Evolutionary conservation across 2,329 filamentous ascomycete genomes (phyloP).

Genomic region (Tetracladium maxilliforme): DNA sequence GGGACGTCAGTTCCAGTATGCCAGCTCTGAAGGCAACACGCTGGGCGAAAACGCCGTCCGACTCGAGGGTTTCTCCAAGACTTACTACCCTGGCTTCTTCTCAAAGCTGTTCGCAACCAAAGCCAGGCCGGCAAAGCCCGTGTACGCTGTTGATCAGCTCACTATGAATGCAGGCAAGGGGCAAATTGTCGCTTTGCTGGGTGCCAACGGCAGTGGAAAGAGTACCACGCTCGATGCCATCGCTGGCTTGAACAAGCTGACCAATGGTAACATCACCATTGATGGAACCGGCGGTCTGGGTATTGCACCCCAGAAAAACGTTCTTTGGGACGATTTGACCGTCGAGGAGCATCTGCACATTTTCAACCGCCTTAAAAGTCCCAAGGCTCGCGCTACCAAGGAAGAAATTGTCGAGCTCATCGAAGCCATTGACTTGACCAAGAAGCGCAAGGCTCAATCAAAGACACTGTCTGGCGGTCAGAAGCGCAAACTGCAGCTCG

Average conservation of each 20-base stretch:
- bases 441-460: constrained; percentile 57
- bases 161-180: constrained; percentile 59
- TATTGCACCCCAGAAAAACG: constrained; percentile 85
- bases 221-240: constrained; percentile 82
- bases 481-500: constrained; percentile 81
- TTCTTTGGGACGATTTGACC: constrained; percentile 80
- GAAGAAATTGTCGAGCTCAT: constrained; percentile 50
- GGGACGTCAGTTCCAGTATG: constrained; percentile 30
- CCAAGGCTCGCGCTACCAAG: constrained; percentile 35
- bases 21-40: constrained; percentile 9
- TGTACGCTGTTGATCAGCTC: constrained; percentile 66
- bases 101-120: no score
- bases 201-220: constrained; percentile 84
- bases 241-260: constrained; percentile 65
- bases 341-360: constrained; percentile 74
- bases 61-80: constrained; percentile 61
- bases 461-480: constrained; percentile 80
- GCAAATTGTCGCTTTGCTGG: constrained; percentile 74
- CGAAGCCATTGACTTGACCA: constrained; percentile 54
- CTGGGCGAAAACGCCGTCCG: constrained; percentile 51
- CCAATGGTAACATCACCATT: constrained; percentile 62
- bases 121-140: constrained; percentile 46
- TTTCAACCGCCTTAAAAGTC: constrained; percentile 71
- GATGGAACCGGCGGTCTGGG: constrained; percentile 69
- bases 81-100: constrained; percentile 57